Conservation (phyloP, 2,329 filamentous ascomycete genomes). For the Aspergillus chevalieri region DNA sequence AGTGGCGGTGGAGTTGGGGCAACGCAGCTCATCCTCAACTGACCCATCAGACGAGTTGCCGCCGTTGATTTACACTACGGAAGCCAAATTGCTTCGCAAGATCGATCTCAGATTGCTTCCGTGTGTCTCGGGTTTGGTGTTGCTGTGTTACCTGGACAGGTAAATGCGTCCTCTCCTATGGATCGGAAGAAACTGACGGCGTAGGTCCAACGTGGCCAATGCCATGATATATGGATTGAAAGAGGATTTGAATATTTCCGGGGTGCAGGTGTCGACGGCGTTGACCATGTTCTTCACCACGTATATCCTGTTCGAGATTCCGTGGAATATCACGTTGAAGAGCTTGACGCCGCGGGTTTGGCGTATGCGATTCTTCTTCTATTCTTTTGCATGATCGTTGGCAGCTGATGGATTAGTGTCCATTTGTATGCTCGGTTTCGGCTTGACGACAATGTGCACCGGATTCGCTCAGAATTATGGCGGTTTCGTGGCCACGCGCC, state of each 20-base stretch:
- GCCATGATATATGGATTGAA: constrained; percentile 2
- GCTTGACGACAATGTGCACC: constrained; percentile 2
- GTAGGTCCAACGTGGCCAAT: constrained; percentile 3
- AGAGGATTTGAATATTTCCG: constrained; percentile 1
- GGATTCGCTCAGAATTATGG: constrained; percentile 3
- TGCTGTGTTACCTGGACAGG: constrained; percentile 1
- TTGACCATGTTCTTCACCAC: constrained; percentile 3
- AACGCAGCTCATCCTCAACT: neutral
- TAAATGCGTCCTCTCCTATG: neutral
- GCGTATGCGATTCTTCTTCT: neutral
- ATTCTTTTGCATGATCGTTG: neutral
- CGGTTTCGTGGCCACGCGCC: neutral
- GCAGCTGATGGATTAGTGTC: constrained; percentile 1
- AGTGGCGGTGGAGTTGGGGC: neutral
- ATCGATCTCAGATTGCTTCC: constrained; percentile 3
- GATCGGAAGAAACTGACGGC: neutral
- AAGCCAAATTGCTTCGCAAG: constrained; percentile 1
- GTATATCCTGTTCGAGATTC: constrained; percentile 7
- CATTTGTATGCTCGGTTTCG: constrained; percentile 7
- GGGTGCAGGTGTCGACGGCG: constrained; percentile 14
- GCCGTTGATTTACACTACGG: neutral
- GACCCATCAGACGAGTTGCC: neutral
- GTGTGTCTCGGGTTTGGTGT: constrained; percentile 1
- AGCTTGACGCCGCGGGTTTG: constrained; percentile 3
- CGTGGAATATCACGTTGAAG: constrained; percentile 7